Base-by-base conservation (phyloP, 1,284 basidiomycete species). In the Sphaerobolus stellatus region DNA sequence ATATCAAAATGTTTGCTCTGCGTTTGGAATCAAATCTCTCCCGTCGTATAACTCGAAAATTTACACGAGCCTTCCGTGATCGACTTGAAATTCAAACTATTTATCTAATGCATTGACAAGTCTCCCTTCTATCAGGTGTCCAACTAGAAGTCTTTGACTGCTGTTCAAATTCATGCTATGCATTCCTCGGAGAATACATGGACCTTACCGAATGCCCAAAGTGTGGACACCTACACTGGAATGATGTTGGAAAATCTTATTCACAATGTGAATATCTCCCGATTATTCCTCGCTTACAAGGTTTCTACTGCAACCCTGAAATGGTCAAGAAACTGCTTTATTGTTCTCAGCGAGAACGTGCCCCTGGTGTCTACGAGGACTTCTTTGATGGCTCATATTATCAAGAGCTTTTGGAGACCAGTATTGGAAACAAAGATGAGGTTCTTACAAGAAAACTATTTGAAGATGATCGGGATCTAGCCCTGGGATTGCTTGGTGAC, bases 371-470 rank as follows among this genome's bases (percentile, higher is more conserved):
- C 1, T 61, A 70, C 9, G 28, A 18, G 2, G 70, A 75, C 54
- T 61, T 72, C 20, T 71, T 73, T 50, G 68, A 72, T 58, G 47
- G 62, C 16, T 14, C 49, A 20, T 56, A 64, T 44, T 74, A 74
- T 47, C 41, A 56, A 7, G 24, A 38, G 0, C 58, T 73, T 1
- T 49, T 52, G 0, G 5, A 44, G 7, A 49, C n/a, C 5, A 7
- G 52, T 30, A 65, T 74, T 11, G 36, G 47, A 2, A 56, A 72
- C 34, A 59, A 66, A 52, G 64, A 63, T 2, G 20, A 58, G 13
- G 44, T 55, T 22, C 57, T 63, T 11, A 34, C 40, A 16, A 57
- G 65, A 52, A 40, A 40, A 7, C 69, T 62, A 47, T 74, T 74
- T 54, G 65, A 64, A 4, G 60, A 64, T 25, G 28, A 54, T 28